Percentiles rank a stretch among this genome's conserved stretches.
phyloP scores from a whole-genome alignment of 306 rosid species.

The Sechiopsis laciniata region DNA sequence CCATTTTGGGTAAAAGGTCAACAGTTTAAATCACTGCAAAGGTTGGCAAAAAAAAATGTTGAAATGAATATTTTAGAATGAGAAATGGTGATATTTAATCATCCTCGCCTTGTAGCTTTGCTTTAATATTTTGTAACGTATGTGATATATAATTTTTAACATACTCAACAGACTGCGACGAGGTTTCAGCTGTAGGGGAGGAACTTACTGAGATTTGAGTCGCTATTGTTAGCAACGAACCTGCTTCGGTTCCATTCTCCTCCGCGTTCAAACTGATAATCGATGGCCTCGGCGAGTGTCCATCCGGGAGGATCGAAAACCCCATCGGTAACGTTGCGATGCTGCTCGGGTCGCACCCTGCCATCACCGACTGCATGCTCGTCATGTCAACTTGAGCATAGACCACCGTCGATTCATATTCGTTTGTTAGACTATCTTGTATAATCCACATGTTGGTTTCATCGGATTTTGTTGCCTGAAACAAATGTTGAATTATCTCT shows the following conservation, averaged over 20 bases:
- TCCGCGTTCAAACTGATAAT: constrained; percentile 68
- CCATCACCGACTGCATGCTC: constrained; percentile 77
- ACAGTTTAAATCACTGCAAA: no score
- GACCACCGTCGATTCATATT: constrained; percentile 78
- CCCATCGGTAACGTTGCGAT: constrained; percentile 67
- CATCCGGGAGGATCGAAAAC: constrained; percentile 84
- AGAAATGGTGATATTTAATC: constrained; percentile 28
- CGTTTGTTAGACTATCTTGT: constrained; percentile 82
- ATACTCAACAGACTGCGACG: constrained; percentile 72
- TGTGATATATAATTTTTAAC: constrained; percentile 66
- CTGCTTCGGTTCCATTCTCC: constrained; percentile 65
- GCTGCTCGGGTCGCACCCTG: constrained; percentile 75
- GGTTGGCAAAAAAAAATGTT: background rate
- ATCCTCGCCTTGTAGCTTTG: constrained; percentile 88
- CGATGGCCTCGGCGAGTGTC: constrained; percentile 65
- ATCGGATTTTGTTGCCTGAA: constrained; percentile 60
- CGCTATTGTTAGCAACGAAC: constrained; percentile 79
- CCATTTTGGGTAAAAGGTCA: no score
- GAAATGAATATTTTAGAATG: background rate
- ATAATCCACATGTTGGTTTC: constrained; percentile 72
- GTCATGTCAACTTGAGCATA: constrained; percentile 70
- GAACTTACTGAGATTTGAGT: constrained; percentile 62
- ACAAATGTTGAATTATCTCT: background rate
- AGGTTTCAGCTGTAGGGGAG: constrained; percentile 71
- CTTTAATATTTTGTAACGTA: constrained; percentile 68